These are phyloP conservation scores for Penicillium salamii DNA, from an alignment of 495 filamentous ascomycete species.

Conservation along the genomic window DNA sequence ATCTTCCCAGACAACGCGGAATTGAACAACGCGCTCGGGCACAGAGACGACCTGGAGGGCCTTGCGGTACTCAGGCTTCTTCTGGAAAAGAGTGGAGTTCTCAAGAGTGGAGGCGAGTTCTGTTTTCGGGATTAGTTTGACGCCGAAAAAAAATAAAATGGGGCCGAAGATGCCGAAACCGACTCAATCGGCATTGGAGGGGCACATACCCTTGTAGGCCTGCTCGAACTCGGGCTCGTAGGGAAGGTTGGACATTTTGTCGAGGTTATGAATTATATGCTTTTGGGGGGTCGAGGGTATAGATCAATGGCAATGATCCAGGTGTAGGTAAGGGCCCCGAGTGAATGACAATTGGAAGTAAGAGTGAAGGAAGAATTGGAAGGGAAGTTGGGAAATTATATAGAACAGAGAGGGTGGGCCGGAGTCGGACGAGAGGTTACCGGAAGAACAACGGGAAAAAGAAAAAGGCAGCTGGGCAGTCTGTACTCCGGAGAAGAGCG, in stretches of 20 bases:
- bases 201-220: slow-evolving; percentile 82
- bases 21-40: slow-evolving; percentile 95
- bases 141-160: slow-evolving; percentile 17
- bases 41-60: slow-evolving; percentile 85
- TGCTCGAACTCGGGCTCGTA: slow-evolving; percentile 97
- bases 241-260: slow-evolving; percentile 76
- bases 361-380: slow-evolving; percentile 12
- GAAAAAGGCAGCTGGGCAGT: slow-evolving; percentile 7
- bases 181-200: background rate
- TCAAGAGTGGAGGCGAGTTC: slow-evolving; percentile 94
- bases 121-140: slow-evolving; percentile 36
- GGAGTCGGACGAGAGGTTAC: slow-evolving; percentile 36
- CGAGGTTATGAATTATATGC: background rate
- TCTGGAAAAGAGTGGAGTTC: slow-evolving; percentile 86
- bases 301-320: slow-evolving; percentile 10
- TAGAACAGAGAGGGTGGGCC: slow-evolving; percentile 21
- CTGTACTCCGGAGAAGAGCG: too few species aligned
- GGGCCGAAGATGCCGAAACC: slow-evolving; percentile 24
- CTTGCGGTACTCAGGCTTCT: slow-evolving; percentile 89
- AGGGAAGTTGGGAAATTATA: slow-evolving; percentile 16
- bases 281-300: slow-evolving; percentile 1
- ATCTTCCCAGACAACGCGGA: slow-evolving; percentile 95
- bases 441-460: slow-evolving; percentile 13
- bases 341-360: background rate
- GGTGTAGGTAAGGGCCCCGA: too few species aligned